Evolutionary conservation across 192 early-diverging fungal genomes (phyloP).

Genomic region (Ambispora gerdemannii): DNA sequence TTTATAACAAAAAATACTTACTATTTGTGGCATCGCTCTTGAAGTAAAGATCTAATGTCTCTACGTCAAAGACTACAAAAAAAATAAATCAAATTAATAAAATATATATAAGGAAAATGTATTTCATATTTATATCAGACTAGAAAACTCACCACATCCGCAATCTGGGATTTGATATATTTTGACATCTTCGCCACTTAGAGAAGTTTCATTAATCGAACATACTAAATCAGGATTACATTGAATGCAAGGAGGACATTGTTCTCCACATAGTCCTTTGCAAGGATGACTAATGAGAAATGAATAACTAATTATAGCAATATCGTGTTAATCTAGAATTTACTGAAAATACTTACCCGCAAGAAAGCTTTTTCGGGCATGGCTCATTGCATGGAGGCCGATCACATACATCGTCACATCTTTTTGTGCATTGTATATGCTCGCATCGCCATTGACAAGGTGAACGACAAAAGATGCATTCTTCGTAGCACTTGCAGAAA

Average conservation of each 20-base stretch:
- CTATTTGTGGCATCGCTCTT: conserved; percentile 27
- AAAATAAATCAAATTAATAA: not conserved
- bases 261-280: conserved; percentile 19
- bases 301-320: no score
- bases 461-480: conserved; percentile 29
- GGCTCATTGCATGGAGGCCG: conserved; percentile 35
- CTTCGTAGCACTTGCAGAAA: conserved; percentile 31
- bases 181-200: conserved; percentile 30
- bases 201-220: conserved; percentile 17
- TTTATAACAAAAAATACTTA: conserved; percentile 21
- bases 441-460: conserved; percentile 30
- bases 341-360: conserved; percentile 30
- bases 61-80: conserved; percentile 32
- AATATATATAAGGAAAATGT: conserved; percentile 8
- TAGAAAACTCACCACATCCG: conserved; percentile 37
- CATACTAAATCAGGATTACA: conserved; percentile 3
- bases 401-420: conserved; percentile 38
- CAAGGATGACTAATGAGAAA: conserved; percentile 25
- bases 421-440: conserved; percentile 30
- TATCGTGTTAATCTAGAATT: no score
- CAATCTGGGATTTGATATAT: conserved; percentile 36
- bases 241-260: not conserved
- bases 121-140: not conserved
- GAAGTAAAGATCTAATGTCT: conserved; percentile 35
- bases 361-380: conserved; percentile 27